Conservation (phyloP, 805 yeast genomes). For the Lipomyces chichibuensis region DNA sequence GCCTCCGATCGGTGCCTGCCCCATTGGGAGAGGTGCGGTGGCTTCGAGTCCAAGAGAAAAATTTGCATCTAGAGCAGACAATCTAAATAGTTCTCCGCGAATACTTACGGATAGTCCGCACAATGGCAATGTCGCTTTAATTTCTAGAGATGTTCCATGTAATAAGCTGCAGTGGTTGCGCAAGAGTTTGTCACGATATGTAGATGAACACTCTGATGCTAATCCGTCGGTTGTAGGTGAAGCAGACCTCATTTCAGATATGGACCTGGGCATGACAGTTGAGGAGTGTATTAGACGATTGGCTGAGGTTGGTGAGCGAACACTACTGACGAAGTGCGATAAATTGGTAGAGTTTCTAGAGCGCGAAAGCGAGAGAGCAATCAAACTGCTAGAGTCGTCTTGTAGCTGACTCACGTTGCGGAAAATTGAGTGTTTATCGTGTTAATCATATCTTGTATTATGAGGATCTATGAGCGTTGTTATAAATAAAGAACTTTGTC, state of each 20-base stretch:
- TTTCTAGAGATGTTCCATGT: background rate
- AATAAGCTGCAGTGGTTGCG: background rate
- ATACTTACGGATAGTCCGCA: slow-evolving; percentile 3
- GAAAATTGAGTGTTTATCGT: background rate
- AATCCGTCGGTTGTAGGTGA: background rate
- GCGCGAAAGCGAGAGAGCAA: slow-evolving; percentile 55
- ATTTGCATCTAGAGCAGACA: background rate
- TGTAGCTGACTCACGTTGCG: background rate
- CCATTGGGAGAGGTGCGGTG: background rate
- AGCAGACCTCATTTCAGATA: slow-evolving; percentile 34
- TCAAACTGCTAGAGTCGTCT: slow-evolving; percentile 44
- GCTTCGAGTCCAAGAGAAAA: background rate
- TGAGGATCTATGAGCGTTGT: background rate
- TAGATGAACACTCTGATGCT: background rate
- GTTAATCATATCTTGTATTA: background rate
- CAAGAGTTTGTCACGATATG: background rate
- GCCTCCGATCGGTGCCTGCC: background rate
- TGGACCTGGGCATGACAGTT: slow-evolving; percentile 70
- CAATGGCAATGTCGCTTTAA: background rate
- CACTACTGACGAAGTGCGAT: slow-evolving; percentile 53
- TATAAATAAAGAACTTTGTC: background rate
- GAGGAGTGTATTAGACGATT: slow-evolving; percentile 65
- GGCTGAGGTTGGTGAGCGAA: slow-evolving; percentile 57
- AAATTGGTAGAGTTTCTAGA: slow-evolving; percentile 54
- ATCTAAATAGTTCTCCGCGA: slow-evolving; percentile 3